Percentiles rank a stretch among this genome's conserved stretches.
These are phyloP conservation scores for Hyaloperonospora brassicae DNA, from an alignment of 352 stramenopile species.

Conservation along the genomic window DNA sequence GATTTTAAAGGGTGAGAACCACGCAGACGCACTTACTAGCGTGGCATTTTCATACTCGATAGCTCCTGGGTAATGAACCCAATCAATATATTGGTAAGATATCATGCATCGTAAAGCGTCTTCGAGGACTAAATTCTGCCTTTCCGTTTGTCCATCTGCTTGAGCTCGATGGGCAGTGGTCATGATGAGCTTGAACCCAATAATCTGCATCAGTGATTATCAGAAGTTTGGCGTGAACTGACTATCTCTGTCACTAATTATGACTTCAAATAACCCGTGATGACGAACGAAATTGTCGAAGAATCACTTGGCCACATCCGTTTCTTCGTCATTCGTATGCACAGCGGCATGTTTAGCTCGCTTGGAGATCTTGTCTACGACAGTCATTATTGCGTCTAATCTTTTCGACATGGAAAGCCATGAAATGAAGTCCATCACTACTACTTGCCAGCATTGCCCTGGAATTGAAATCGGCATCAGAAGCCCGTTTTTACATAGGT, in stretches of 20 bases:
- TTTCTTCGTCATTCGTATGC: constrained; percentile 8
- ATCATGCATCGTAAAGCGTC: constrained; percentile 6
- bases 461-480: too few species aligned
- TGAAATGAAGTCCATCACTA: too few species aligned
- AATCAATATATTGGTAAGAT: constrained; percentile 3
- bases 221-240: constrained; percentile 7
- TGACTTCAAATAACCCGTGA: background rate
- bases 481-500: too few species aligned
- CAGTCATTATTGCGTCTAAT: too few species aligned
- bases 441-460: too few species aligned
- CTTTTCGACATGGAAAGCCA: too few species aligned
- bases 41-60: constrained; percentile 15
- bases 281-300: constrained; percentile 9
- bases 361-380: too few species aligned
- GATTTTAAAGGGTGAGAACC: constrained; percentile 7
- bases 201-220: constrained; percentile 4
- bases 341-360: too few species aligned
- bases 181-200: constrained; percentile 9
- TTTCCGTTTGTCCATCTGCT: constrained; percentile 7
- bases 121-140: constrained; percentile 4
- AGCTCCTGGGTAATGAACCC: background rate
- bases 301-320: constrained; percentile 9
- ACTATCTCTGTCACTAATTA: constrained; percentile 4
- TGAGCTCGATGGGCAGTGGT: constrained; percentile 7
- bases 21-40: constrained; percentile 9